phyloP scores from a whole-genome alignment of 495 filamentous ascomycete genomes.

The Pseudoneurospora amorphoporcata region DNA sequence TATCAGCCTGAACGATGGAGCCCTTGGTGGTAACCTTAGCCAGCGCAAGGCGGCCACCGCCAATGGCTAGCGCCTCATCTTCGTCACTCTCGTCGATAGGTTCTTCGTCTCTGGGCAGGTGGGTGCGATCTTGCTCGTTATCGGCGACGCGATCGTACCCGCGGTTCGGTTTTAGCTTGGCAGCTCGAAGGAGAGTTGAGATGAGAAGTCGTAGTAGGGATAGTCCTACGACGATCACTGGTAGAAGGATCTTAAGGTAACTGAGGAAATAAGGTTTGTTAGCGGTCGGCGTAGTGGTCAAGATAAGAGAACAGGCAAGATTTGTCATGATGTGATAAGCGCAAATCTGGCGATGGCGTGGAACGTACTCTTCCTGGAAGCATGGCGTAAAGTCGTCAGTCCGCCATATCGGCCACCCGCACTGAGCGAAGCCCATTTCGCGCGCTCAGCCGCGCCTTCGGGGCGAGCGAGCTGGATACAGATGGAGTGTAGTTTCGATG shows the following conservation, averaged over 20 bases:
- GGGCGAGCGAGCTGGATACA: conserved; percentile 5
- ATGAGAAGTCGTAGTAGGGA: conserved; percentile 58
- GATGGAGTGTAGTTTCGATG: neutral
- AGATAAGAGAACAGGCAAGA: neutral
- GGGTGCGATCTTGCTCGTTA: conserved; percentile 32
- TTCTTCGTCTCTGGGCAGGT: conserved; percentile 34
- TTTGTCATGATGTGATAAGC: neutral
- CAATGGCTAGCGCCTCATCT: conserved; percentile 47
- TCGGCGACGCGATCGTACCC: conserved; percentile 42
- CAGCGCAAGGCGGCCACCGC: conserved; percentile 41
- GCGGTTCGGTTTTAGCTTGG: conserved; percentile 33
- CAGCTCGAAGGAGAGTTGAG: conserved; percentile 39
- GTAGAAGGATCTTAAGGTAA: conserved; percentile 75
- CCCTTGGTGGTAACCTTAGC: conserved; percentile 52
- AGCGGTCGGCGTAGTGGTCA: conserved; percentile 7
- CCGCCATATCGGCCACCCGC: conserved; percentile 71
- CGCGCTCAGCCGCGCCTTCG: conserved; percentile 7
- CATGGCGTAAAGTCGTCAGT: conserved; percentile 81
- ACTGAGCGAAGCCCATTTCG: conserved; percentile 54
- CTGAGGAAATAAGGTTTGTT: conserved; percentile 36
- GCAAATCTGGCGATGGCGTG: neutral
- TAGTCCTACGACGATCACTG: conserved; percentile 55
- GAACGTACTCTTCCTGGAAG: conserved; percentile 79
- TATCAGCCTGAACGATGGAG: conserved; percentile 64
- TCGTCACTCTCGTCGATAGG: conserved; percentile 48